phyloP scores from a whole-genome alignment of 495 filamentous ascomycete species.

The Penicillium atrosanguineum region DNA sequence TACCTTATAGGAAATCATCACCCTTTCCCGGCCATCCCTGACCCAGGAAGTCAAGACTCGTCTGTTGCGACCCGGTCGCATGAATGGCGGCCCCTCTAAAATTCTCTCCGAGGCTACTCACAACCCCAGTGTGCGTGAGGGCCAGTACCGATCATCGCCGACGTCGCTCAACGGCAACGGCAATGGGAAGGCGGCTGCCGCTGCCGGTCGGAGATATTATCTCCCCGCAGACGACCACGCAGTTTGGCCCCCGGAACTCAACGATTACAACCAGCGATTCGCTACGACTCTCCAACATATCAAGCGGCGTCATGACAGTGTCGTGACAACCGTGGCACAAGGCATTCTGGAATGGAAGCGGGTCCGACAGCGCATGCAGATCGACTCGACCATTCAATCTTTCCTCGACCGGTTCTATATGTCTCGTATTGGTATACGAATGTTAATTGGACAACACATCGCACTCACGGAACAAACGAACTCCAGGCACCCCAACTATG shows the following conservation, averaged over 20 bases:
- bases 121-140: conserved; percentile 86
- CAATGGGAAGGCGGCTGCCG: conserved; percentile 33
- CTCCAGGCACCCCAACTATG: conserved; percentile 84
- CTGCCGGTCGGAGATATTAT: conserved; percentile 73
- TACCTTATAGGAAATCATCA: conserved; percentile 76
- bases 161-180: conserved; percentile 45
- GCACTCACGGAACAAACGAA: conserved; percentile 91
- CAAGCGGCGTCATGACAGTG: conserved; percentile 93
- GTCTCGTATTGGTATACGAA: conserved; percentile 98
- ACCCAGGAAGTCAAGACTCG: conserved; percentile 73
- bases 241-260: conserved; percentile 92
- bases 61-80: conserved; percentile 69
- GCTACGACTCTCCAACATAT: conserved; percentile 82
- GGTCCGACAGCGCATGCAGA: conserved; percentile 94
- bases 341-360: conserved; percentile 98
- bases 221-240: conserved; percentile 82
- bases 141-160: conserved; percentile 79
- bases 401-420: conserved; percentile 99
- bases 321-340: conserved; percentile 92
- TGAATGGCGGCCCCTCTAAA: conserved; percentile 55
- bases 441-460: conserved; percentile 98
- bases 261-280: conserved; percentile 91
- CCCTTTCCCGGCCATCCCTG: conserved; percentile 72
- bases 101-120: conserved; percentile 77
- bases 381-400: conserved; percentile 91